Evolutionary conservation across 345 rosid species (phyloP).

Genomic region (Excoecaria cochinchinensis): DNA sequence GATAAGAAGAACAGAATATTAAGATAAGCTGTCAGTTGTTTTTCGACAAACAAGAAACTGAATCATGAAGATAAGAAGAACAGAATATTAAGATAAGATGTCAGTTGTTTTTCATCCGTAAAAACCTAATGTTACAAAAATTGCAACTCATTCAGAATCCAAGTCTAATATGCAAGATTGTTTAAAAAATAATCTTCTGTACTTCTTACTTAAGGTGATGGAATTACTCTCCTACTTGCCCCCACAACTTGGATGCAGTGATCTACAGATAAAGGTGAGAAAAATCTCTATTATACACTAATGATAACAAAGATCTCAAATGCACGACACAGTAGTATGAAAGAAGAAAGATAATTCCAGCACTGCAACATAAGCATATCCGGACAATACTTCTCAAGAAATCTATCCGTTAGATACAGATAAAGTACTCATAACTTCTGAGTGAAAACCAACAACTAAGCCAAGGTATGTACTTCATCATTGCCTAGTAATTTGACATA

Average conservation of each 20-base stretch:
- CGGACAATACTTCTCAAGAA: background rate
- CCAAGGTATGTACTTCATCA: background rate
- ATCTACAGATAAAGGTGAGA: slow-evolving; percentile 48
- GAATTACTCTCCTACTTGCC: slow-evolving; percentile 90
- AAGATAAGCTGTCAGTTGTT: background rate
- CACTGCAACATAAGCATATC: slow-evolving; percentile 2
- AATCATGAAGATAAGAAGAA: background rate
- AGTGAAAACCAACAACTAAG: background rate
- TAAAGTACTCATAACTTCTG: background rate
- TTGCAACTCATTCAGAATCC: background rate
- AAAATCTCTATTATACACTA: slow-evolving; percentile 19
- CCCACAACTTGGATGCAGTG: slow-evolving; percentile 73
- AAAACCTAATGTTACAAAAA: background rate
- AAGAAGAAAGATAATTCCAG: background rate
- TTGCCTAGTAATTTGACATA: background rate
- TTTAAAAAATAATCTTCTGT: background rate
- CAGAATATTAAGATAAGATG: background rate
- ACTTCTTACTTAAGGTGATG: slow-evolving; percentile 80
- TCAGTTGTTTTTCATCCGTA: background rate
- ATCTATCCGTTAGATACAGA: slow-evolving; percentile 38
- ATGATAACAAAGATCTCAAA: slow-evolving; percentile 1
- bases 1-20: background rate
- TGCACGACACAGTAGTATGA: background rate
- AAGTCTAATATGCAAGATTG: background rate
- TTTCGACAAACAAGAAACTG: background rate